Evolutionary conservation across 805 yeast genomes (phyloP).

Genomic region (Clavispora fructus): DNA sequence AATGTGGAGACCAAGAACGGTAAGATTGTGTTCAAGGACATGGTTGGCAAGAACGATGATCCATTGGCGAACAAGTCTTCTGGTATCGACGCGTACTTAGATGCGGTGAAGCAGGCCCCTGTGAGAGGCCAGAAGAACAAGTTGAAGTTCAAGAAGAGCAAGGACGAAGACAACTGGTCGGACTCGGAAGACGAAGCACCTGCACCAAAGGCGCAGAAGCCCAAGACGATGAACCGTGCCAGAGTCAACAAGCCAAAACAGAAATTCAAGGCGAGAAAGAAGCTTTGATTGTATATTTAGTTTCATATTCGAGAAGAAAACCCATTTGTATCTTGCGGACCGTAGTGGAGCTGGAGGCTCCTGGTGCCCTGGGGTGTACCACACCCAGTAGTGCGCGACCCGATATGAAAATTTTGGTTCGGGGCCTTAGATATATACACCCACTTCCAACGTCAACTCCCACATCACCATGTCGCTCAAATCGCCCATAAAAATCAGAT

Average conservation of each 20-base stretch:
- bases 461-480: constrained; percentile 10
- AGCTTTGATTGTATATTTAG: constrained; percentile 32
- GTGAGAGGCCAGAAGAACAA: constrained; percentile 89
- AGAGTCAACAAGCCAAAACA: constrained; percentile 37
- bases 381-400: neutral
- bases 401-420: neutral
- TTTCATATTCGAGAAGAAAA: neutral
- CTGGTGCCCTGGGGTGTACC: neutral
- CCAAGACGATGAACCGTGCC: constrained; percentile 13
- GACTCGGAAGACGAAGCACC: constrained; percentile 40
- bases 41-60: constrained; percentile 37
- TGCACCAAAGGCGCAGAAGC: constrained; percentile 7
- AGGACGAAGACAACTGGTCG: constrained; percentile 41
- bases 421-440: neutral
- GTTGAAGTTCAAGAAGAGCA: constrained; percentile 75
- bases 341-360: neutral
- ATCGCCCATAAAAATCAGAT: constrained; percentile 68
- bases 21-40: constrained; percentile 59
- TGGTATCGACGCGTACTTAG: constrained; percentile 88
- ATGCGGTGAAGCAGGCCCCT: constrained; percentile 90
- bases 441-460: neutral
- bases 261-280: constrained; percentile 56
- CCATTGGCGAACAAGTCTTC: constrained; percentile 35
- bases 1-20: constrained; percentile 50
- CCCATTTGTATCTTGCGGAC: neutral